Base-by-base conservation (phyloP, 2,329 filamentous ascomycete species). In the Pseudogymnoascus sp. region DNA sequence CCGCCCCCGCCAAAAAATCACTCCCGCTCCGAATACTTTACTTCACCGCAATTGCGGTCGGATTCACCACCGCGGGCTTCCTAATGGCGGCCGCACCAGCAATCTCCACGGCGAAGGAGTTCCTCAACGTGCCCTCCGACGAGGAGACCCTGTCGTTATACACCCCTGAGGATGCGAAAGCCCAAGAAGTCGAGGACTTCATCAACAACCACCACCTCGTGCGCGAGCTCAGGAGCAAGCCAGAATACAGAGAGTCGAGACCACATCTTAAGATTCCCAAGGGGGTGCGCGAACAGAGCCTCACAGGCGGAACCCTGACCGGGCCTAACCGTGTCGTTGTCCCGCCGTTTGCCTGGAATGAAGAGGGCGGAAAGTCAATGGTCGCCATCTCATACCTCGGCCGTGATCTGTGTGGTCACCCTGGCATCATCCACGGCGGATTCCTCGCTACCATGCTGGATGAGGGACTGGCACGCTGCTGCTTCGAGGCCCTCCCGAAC, bases 371-470 rank as follows among this genome's bases (percentile, higher is more conserved):
- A 62, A 87, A 86, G 78, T 83, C 81, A 61, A 78, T 90, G 63
- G 85, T 93, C 5, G 85, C 86, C 13, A 83, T 98, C 45, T 83
- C 87, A 62, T 93, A 93, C 73, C 81, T 96, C 0, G 93, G 93
- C 1, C 77, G 82, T 2, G 87, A 90, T 70, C 79, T 98, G 43
- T 97, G 92, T 73, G 93, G 93, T 1, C 93, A 98, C 75, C 90
- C 91, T 5, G 92, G 90, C 2, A 91, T 98, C 67, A 84, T 97
- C 6, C 95, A 98, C 75, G 93, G 93, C 61, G 93, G 93, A 0
- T 79, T 96, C 68, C 79, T 98, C 64, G 93, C 93, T n/a, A 97
- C 93, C 11, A 83, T 98, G 74, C 79, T 98, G 62, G 93, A 98
- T 73, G 93, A 98, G 76, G 92, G 91, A 0, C 79, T 98, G 48